Conservation (phyloP, 371 early-diverging fungal genomes). For the Mortierella sp. region DNA sequence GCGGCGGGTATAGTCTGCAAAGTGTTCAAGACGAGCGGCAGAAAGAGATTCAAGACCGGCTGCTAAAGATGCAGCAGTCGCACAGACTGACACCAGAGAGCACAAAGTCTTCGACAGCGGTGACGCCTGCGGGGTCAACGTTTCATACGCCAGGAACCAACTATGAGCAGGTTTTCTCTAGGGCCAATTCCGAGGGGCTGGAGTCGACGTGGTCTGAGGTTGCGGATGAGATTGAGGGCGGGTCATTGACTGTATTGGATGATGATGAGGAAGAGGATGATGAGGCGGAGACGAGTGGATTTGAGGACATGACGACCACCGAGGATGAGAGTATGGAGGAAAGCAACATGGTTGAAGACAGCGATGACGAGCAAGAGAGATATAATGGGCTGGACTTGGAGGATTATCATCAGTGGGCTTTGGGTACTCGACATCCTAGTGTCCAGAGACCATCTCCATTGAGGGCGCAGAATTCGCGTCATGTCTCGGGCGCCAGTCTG, state of each 20-base stretch:
- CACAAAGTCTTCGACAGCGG: neutral
- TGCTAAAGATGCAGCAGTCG: neutral
- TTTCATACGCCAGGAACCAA: constrained; percentile 9
- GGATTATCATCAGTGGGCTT: neutral
- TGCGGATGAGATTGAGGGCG: constrained; percentile 10
- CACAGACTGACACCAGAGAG: neutral
- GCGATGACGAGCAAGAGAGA: neutral
- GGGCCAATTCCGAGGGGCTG: constrained; percentile 28
- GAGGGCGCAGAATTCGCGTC: neutral
- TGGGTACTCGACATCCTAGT: neutral
- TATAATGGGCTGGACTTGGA: neutral
- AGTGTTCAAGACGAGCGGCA: neutral
- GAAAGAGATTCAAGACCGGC: neutral
- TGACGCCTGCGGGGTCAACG: neutral
- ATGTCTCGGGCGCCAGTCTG: neutral
- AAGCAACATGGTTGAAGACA: neutral
- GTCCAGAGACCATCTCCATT: neutral
- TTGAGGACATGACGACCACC: neutral
- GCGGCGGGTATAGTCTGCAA: neutral
- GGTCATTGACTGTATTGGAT: constrained; percentile 8
- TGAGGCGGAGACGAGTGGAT: constrained; percentile 10
- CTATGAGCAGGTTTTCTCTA: constrained; percentile 38
- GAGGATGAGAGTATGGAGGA: constrained; percentile 9
- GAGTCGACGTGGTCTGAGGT: constrained; percentile 16
- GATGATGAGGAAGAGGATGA: neutral